Percentiles rank a stretch among this genome's conserved stretches.
Conservation (phyloP, 1,139 yeast species). For the Insectozyma bohioensis region DNA sequence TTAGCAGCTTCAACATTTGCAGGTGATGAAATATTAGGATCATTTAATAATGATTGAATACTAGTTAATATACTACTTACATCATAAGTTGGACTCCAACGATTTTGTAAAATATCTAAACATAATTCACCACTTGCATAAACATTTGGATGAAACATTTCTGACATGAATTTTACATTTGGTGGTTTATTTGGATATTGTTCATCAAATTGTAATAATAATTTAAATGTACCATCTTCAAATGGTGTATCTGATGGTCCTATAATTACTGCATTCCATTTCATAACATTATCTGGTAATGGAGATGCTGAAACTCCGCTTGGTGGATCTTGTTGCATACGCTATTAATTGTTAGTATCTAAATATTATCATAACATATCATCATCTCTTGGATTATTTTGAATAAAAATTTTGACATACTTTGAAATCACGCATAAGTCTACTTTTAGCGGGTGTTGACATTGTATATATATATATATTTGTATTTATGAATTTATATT, state of each 20-base stretch:
- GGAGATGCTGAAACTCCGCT: conserved; percentile 98
- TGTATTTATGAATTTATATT: no score
- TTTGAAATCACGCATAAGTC: conserved; percentile 97
- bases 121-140: conserved; percentile 95
- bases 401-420: conserved; percentile 52
- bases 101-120: conserved; percentile 89
- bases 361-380: neutral
- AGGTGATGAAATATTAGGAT: conserved; percentile 94
- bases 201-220: conserved; percentile 87
- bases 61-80: conserved; percentile 96
- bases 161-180: conserved; percentile 81
- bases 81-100: conserved; percentile 99
- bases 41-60: conserved; percentile 81
- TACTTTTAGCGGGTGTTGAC: conserved; percentile 98
- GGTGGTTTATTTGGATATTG: conserved; percentile 99
- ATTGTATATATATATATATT: conserved; percentile 33
- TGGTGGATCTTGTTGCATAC: conserved; percentile 98
- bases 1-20: conserved; percentile 99
- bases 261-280: conserved; percentile 95
- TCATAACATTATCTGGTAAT: conserved; percentile 94
- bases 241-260: conserved; percentile 98
- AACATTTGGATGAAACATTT: conserved; percentile 98
- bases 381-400: neutral
- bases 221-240: conserved; percentile 95
- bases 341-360: conserved; percentile 33